Base-by-base conservation (phyloP, 768 basidiomycete genomes). In the Lactifluus volemus region DNA sequence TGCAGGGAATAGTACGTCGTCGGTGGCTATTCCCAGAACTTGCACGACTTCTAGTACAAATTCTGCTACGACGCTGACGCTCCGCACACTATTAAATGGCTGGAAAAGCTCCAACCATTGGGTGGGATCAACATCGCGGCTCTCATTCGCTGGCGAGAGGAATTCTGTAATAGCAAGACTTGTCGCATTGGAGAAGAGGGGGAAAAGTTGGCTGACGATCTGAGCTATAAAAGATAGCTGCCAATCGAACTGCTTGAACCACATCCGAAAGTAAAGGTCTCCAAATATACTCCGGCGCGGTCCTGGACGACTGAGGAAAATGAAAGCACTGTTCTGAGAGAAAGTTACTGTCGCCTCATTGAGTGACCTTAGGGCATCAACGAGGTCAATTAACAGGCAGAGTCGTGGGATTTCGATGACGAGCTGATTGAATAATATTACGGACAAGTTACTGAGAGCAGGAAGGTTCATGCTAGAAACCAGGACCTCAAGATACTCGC, bases 401-500 rank as follows among this genome's bases (percentile, higher is more conserved):
- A 61, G 14, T 3, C 52, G 55, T 12, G 55, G 60, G 0, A 52
- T 30, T 32, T 57, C 49, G 34, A 57, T 21, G 34, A 25, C 1
- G 29, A 48, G 50, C 30, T 56, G 49, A 34, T 61, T 57, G 45
- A 19, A 48, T 14, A 61, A 17, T 2, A 1, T 25, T 38, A 52
- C 15, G 1, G 1, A 4, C 3, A 52, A 10, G 29, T 10, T 1
- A 3, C 6, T 5, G 29, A 61, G 50, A 9, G 15, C 4, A 4
- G 60, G 55, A 1, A 21, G 1, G 36, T 47, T 36, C 2, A 57
- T 39, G 47, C 50, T 50, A 0, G 49, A 34, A 36, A 48, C 42
- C 8, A 61, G n/a, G 29, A 4, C 36, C 21, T 61, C 60, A 4
- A 61, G n/a, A 41, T 57, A 56, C 12, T 61, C 60, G 38, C 29